Evolutionary conservation across 106 monocot species (phyloP), one percentile per base, ranked within the genome.

Genomic region (Platanthera zijinensis): DNA sequence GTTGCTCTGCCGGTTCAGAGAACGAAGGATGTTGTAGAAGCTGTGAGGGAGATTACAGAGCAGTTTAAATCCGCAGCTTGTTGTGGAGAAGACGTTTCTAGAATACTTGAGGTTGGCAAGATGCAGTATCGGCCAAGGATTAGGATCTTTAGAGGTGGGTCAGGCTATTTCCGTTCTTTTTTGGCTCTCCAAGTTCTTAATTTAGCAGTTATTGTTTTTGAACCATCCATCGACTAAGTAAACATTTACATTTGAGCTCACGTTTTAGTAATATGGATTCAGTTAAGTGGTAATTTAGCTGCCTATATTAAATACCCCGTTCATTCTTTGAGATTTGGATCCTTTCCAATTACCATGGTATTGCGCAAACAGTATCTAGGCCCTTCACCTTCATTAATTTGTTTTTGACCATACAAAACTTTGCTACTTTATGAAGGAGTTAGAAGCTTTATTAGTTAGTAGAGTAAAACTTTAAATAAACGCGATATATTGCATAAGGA

Each of bases 21-120:
- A 3, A 75, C 78, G 2, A 92, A 82, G 74, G 82, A 90, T 82
- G 87, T 87, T 10, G 71, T 75, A 12, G 89, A 92, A 77, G 96
- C 78, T 68, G 85, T 87, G 66, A 72, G 81, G 85, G 96, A 93
- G 70, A 90, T 96, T 25, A 90, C 83, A 21, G 79, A 89, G 48
- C 86, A 89, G 72, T 93, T 96, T 75, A 79, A 79, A 56, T 78
- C 73, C 10, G 90, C 86, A 9, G 82, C 89, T 6, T 57, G 59
- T 48, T 87, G 76, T 76, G 90, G 89, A 17, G 80, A 81, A 17
- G 96, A 90, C 75, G 81, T 93, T 13, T 76, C 89, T 1, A 84
- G 53, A 22, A 72, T 90, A 78, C 90, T 96, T 32, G 93, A 93
- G 79, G 90, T 93, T 17, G 88, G 89, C 30, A 87, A 83, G 77